These are phyloP conservation scores for Vishniacozyma victoriae DNA, from an alignment of 768 basidiomycete genomes.

Conservation along the genomic window DNA sequence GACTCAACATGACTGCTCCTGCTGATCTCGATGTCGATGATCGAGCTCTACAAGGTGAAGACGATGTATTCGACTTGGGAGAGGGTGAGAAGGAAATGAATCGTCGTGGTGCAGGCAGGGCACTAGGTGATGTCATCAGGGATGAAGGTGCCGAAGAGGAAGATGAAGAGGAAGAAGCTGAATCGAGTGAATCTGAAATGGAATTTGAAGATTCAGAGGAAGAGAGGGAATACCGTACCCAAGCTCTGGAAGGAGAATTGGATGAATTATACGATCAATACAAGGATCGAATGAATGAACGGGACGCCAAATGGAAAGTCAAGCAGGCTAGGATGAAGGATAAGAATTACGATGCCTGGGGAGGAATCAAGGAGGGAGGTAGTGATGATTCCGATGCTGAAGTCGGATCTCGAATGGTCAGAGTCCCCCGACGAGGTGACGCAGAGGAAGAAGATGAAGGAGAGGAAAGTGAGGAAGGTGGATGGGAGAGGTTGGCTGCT, in stretches of 20 bases:
- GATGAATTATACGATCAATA: constrained; percentile 86
- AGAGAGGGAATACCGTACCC: constrained; percentile 60
- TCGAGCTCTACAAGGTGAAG: constrained; percentile 59
- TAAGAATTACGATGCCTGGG: constrained; percentile 71
- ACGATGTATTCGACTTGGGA: constrained; percentile 84
- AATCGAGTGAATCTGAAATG: constrained; percentile 47
- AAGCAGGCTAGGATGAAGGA: constrained; percentile 69
- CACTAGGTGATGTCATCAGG: constrained; percentile 50
- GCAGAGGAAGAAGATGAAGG: constrained; percentile 51
- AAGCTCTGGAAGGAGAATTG: constrained; percentile 71
- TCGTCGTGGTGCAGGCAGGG: constrained; percentile 47
- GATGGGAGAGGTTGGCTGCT: constrained; percentile 46
- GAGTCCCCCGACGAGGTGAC: constrained; percentile 44
- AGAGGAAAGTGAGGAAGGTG: constrained; percentile 52
- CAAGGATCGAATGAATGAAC: constrained; percentile 67
- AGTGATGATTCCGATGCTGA: constrained; percentile 45
- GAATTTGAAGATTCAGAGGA: constrained; percentile 52
- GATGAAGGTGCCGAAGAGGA: constrained; percentile 49
- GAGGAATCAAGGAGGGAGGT: constrained; percentile 56
- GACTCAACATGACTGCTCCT: constrained; percentile 96
- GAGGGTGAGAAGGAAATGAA: constrained; percentile 54
- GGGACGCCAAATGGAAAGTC: constrained; percentile 80
- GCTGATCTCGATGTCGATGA: constrained; percentile 77
- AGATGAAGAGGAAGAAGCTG: constrained; percentile 47
- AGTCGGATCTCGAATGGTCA: constrained; percentile 50